These are phyloP conservation scores for Fusarium hainanense DNA, from an alignment of 2,329 filamentous ascomycete genomes.

Conservation along the genomic window DNA sequence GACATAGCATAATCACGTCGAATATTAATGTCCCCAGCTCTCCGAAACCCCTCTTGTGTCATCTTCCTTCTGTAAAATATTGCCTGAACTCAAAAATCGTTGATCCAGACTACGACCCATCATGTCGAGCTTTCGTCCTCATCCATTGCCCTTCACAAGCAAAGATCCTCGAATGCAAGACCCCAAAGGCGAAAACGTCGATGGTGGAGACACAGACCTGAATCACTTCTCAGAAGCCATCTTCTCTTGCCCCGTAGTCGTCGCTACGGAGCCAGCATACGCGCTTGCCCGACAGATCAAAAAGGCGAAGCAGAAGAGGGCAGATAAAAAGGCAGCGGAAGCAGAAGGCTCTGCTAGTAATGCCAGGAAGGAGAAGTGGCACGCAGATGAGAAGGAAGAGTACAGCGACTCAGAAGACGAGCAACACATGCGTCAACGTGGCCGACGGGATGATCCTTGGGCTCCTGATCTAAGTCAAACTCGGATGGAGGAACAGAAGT, in stretches of 20 bases:
- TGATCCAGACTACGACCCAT: not conserved
- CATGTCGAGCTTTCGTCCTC: constrained; percentile 5
- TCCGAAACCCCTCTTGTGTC: not conserved
- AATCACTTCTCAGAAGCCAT: not conserved
- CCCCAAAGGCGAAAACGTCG: not conserved
- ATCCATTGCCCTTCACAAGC: constrained; percentile 11
- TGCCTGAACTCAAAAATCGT: not conserved
- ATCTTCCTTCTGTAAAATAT: not conserved
- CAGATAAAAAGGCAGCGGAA: not conserved
- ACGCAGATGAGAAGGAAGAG: not conserved
- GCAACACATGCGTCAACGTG: not conserved
- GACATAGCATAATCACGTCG: not conserved
- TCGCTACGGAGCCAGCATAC: constrained; percentile 1
- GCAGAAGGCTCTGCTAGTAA: not conserved
- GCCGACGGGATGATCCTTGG: not conserved
- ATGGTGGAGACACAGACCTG: not conserved
- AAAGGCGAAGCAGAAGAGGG: not conserved
- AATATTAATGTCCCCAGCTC: not conserved
- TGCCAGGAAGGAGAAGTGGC: not conserved
- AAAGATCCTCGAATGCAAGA: constrained; percentile 11
- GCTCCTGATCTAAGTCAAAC: no score
- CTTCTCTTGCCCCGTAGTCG: not conserved
- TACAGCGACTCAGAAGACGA: no score
- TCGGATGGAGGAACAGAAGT: not conserved
- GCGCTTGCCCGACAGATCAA: constrained; percentile 2